phyloP scores from a whole-genome alignment of 441 rosid species.

The Croton laevigatus region DNA sequence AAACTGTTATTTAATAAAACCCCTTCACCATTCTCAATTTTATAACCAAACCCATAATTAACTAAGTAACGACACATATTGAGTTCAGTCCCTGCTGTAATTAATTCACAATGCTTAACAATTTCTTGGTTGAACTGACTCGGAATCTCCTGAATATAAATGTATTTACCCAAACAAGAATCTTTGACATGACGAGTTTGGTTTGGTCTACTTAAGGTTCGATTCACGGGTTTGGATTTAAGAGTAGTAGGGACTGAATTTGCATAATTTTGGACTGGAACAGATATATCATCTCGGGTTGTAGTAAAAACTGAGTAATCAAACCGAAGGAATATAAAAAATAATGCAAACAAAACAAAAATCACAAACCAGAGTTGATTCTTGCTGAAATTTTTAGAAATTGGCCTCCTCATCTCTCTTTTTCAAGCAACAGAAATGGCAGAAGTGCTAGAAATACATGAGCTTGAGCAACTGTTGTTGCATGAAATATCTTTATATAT shows the following conservation, averaged over 20 bases:
- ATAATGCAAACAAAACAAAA: constrained; percentile 41
- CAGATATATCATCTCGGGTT: constrained; percentile 17
- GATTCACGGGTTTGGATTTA: constrained; percentile 20
- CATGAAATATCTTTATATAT: no score
- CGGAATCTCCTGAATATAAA: constrained; percentile 70
- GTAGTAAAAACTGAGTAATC: constrained; percentile 52
- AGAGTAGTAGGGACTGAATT: constrained; percentile 27
- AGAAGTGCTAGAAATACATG: not conserved
- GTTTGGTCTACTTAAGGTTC: constrained; percentile 4
- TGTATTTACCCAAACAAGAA: constrained; percentile 59
- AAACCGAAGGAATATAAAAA: constrained; percentile 48
- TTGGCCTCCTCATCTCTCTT: constrained; percentile 41
- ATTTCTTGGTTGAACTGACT: constrained; percentile 52
- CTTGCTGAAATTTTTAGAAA: constrained; percentile 31
- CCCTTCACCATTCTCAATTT: constrained; percentile 34
- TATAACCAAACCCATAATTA: constrained; percentile 56
- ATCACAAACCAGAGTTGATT: constrained; percentile 52
- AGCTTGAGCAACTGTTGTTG: no score
- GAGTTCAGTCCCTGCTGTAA: constrained; percentile 58
- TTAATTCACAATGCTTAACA: constrained; percentile 43
- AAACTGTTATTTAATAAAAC: constrained; percentile 43
- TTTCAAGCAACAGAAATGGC: not conserved
- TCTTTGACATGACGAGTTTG: constrained; percentile 18
- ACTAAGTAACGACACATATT: constrained; percentile 67
- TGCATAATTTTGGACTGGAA: constrained; percentile 17